Evolutionary conservation across 2,329 filamentous ascomycete genomes (phyloP).

Genomic region (Colletotrichum sp.): DNA sequence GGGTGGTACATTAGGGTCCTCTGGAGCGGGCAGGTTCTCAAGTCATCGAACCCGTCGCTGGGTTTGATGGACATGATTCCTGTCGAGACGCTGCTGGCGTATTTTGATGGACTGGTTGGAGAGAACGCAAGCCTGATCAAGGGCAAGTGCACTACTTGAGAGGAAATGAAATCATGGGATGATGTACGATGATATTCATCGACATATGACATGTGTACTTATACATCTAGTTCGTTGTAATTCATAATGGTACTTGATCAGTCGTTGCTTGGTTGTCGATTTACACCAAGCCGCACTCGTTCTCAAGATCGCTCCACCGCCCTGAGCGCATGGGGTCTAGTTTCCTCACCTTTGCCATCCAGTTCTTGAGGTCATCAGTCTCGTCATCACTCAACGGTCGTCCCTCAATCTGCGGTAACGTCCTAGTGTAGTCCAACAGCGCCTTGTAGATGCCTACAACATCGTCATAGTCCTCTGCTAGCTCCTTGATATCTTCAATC

Average conservation of each 20-base stretch:
- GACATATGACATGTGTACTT: neutral
- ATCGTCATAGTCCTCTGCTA: conserved; percentile 63
- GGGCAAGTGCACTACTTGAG: conserved; percentile 33
- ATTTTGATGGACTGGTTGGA: conserved; percentile 76
- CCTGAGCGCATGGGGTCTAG: conserved; percentile 78
- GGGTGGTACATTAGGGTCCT: conserved; percentile 68
- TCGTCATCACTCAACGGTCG: conserved; percentile 42
- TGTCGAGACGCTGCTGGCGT: conserved; percentile 66
- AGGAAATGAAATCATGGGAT: conserved; percentile 2
- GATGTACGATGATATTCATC: neutral
- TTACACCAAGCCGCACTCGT: conserved; percentile 5
- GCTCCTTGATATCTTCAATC: conserved; percentile 73
- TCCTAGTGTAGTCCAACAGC: conserved; percentile 75
- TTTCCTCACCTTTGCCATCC: conserved; percentile 69
- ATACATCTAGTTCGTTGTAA: neutral
- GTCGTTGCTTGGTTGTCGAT: neutral
- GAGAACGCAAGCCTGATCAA: conserved; percentile 47
- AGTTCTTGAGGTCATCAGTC: conserved; percentile 52
- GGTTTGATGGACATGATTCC: conserved; percentile 75
- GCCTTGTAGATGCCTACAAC: conserved; percentile 90
- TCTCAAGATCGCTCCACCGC: conserved; percentile 75
- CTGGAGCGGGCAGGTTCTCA: conserved; percentile 71
- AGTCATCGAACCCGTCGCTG: conserved; percentile 72
- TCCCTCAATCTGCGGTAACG: conserved; percentile 59
- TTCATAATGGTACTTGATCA: neutral